A percentile compares a stretch with the other conserved stretches of the same genome.
Evolutionary conservation across 306 rosid genomes (phyloP).

Genomic region (Dicorynia guianensis): DNA sequence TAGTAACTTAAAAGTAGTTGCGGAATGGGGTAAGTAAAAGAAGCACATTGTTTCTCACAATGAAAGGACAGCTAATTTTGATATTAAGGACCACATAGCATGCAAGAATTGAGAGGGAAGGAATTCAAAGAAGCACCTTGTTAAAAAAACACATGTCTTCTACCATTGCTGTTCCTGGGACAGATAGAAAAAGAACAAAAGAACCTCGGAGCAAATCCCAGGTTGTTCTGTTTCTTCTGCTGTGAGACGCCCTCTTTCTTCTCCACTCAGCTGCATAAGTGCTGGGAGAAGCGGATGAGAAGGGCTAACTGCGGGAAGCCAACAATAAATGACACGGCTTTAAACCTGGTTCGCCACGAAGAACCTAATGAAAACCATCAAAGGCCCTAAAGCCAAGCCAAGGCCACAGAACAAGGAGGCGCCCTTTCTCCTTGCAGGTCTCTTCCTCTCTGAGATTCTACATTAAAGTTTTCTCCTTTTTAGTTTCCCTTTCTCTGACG

Average conservation of each 20-base stretch:
- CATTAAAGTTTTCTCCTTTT: not conserved
- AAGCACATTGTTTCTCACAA: conserved; percentile 37
- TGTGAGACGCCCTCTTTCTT: too few species aligned
- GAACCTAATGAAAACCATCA: conserved; percentile 32
- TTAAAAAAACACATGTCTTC: conserved; percentile 65
- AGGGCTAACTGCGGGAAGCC: conserved; percentile 15
- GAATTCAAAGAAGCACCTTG: conserved; percentile 64
- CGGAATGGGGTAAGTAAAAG: not conserved
- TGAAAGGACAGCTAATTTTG: conserved; percentile 1
- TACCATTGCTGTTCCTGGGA: conserved; percentile 59
- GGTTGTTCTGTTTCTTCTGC: too few species aligned
- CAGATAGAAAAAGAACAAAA: not conserved
- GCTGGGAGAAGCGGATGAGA: conserved; percentile 1
- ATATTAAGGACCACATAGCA: conserved; percentile 11
- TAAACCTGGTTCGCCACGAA: conserved; percentile 39
- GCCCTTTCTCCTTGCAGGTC: conserved; percentile 28
- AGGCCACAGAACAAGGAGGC: not conserved
- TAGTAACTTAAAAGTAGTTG: conserved; percentile 10
- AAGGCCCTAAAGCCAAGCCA: conserved; percentile 30
- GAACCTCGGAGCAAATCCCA: too few species aligned
- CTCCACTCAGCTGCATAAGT: too few species aligned
- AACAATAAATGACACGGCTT: conserved; percentile 1
- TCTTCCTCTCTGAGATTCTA: not conserved
- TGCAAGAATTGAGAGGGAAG: not conserved
- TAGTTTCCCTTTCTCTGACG: not conserved